Evolutionary conservation across 352 stramenopile genomes (phyloP), one percentile per base, ranked within the genome.

Genomic region (Globisporangium spinosum): DNA sequence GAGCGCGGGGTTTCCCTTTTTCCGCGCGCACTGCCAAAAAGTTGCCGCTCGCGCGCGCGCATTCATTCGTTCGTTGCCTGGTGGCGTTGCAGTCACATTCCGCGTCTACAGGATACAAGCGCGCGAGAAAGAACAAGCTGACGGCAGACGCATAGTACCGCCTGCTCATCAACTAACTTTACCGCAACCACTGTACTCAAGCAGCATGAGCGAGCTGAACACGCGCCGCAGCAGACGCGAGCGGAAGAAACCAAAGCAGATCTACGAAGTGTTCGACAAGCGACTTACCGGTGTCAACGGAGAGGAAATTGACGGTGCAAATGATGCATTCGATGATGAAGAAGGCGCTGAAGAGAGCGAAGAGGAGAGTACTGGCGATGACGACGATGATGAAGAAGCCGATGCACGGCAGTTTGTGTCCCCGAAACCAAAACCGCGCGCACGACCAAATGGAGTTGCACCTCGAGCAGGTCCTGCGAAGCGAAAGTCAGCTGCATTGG

Each of bases 191-290:
- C 15, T 29, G 53, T 20, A 49, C 22, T n/a, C 23, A 53, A 13
- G 15, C 43, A 20, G 43, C 15, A 51, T 45, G 32, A 20, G 67
- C 40, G 13, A 87, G n/a, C 10, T 87, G 74, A 78, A 60, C 63
- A 62, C 70, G 53, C 83, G 87, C 15, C 82, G 87, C 53, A 83
- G 85, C 65, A 85, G 74, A 29, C 87, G 87, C 23, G 72, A 83
- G 70, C 82, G 85, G 22, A 85, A 77, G 59, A 83, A 81, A 73
- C 87, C 87, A 32, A 89, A 82, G 70, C 62, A 69, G 20, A 79
- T 95, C 29, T 95, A 93, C 72, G 77, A 89, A 63, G 82, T 91
- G 59, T 77, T 85, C 59, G 79, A 90, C 65, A 71, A 54, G 20
- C 86, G 83, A 5, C 4, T n/a, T 8, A 60, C 34, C 5, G 27